phyloP scores from a whole-genome alignment of 768 basidiomycete species.

The Filobasidium wieringae region DNA sequence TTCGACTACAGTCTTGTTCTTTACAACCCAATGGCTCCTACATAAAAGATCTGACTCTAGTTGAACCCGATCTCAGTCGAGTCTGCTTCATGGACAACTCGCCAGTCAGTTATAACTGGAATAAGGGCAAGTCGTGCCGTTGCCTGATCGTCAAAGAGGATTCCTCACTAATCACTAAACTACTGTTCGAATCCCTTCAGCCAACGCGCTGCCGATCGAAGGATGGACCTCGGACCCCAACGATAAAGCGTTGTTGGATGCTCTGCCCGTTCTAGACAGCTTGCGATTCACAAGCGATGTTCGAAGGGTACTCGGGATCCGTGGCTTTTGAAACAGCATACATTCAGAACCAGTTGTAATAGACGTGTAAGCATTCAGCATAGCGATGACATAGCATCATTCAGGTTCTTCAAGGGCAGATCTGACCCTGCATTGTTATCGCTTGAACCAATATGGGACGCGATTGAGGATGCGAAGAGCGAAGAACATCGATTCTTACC shows the following conservation, averaged over 20 bases:
- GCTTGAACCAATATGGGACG: no score
- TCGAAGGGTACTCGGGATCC: slow-evolving; percentile 70
- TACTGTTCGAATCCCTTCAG: slow-evolving; percentile 42
- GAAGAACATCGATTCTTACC: no score
- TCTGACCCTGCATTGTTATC: no score
- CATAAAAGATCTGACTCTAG: slow-evolving; percentile 77
- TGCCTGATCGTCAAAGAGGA: not conserved
- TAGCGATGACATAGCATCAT: no score
- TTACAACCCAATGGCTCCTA: slow-evolving; percentile 85
- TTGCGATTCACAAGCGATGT: slow-evolving; percentile 93
- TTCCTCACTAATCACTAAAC: not conserved
- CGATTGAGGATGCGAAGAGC: no score
- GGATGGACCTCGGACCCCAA: slow-evolving; percentile 97
- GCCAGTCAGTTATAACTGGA: slow-evolving; percentile 77
- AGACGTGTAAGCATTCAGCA: no score
- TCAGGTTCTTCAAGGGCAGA: no score
- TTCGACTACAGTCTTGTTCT: slow-evolving; percentile 63
- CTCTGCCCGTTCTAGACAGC: slow-evolving; percentile 89
- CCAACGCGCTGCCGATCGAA: slow-evolving; percentile 97
- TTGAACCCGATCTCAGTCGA: slow-evolving; percentile 80
- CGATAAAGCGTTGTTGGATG: slow-evolving; percentile 90
- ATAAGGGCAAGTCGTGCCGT: slow-evolving; percentile 58
- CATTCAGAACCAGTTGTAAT: no score
- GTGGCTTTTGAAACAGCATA: slow-evolving; percentile 41
- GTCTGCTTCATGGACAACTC: slow-evolving; percentile 95